Base-by-base conservation (phyloP, 768 basidiomycete genomes). In the Steccherinum ochraceum region DNA sequence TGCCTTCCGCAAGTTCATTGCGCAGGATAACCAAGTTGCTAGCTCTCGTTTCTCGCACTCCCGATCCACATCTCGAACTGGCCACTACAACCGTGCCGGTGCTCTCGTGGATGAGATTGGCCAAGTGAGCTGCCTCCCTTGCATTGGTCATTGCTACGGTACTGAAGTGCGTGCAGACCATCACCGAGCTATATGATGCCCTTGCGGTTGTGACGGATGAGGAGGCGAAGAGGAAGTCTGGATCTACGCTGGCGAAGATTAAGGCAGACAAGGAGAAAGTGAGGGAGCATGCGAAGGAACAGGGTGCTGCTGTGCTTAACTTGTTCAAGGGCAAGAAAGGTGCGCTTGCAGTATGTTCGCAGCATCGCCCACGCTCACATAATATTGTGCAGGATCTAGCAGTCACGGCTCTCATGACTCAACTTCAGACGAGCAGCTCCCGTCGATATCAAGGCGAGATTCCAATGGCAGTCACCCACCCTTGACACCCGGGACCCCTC, bases 1-100 rank as follows among this genome's bases (percentile, higher is more conserved):
- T 21, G 82, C 84, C 23, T 79, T 90, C 61, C 82, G 89, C 88
- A 81, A 76, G 61, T 86, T 87, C 57, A 77, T 83, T 55, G 72
- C 75, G n/a, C 41, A 43, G 41, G 75, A 67, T 71, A 35, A 73
- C 69, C 63, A 57, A 54, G 70, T 62, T 23, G 48, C 62, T 5
- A 68, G 65, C 40, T 66, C 66, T 52, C 66, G 63, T 52, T 68
- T 73, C 12, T 66, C 70, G 1, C 45, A 64, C 13, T 59, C 62
- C 30, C 67, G 64, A 52, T 56, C 71, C 59, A 47, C 69, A 63
- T 56, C 71, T 62, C 53, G 76, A 67, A 43, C 75, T 66, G 62
- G 72, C 63, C 58, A 81, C 65, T 61, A 78, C 51, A 77, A 66
- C 58, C 79, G 76, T 57, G 74, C 79, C 5, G 75, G 71, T 13